Base-by-base conservation (phyloP, 257 asterid species). In the Ajuga chamaepitys region DNA sequence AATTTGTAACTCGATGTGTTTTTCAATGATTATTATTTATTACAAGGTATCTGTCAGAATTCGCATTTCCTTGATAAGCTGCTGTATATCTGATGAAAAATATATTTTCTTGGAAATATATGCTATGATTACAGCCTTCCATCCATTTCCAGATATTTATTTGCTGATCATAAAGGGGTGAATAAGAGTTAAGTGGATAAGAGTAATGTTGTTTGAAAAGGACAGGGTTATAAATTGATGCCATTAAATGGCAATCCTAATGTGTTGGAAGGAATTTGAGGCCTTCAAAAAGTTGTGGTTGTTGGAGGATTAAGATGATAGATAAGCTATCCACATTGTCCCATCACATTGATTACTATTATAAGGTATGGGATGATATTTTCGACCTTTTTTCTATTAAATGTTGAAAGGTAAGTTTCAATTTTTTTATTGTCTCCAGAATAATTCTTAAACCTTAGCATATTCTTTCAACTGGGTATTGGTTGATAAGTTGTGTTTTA, bases 1-100 rank as follows among this genome's bases (percentile, higher is more conserved):
- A 64, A 73, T 73, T 73, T 76, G 84, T 71, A 41, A 74, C 65
- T 72, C 37, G 30, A 67, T 47, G 65, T 59, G 75, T 59, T 68
- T 71, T 24, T 61, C 17, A 56, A 32, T 56, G 20, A 56, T 32
- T 56, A 56, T 30, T 30, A n/a, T 30, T 30, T 30, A 30, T 68
- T 64, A 50, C 50, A 46, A 66, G 57, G 64, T 30, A 11, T 21
- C 32, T 18, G 41, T 20, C 18, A 9, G 9, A n/a, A 24, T 42
- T n/a, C n/a, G 16, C 52, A 35, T 20, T 5, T 20, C 47, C 57
- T 26, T 13, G 26, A 8, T 42, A 8, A 54, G 30, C 16, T 42
- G 21, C 14, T 37, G 35, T 22, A 6, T 22, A 51, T 26, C 24
- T 54, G 46, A 30, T 30, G 44, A 14, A n/a, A 16, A 30, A 5